Conservation (phyloP, 1,284 basidiomycete genomes). For the Ganoderma lingzhi region DNA sequence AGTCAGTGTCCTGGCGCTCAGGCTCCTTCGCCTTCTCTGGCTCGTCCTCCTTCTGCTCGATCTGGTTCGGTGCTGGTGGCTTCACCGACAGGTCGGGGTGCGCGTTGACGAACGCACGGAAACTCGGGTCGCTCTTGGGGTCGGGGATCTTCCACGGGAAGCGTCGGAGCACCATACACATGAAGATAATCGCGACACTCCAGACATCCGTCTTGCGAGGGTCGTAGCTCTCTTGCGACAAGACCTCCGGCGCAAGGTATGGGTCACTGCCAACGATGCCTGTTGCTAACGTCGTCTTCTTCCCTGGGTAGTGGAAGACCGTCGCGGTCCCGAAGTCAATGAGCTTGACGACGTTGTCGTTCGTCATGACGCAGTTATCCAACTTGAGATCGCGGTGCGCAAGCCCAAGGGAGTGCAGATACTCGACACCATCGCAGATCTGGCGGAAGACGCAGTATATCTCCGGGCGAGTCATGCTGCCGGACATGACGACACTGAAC, state of each 20-base stretch:
- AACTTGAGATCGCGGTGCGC: slow-evolving; percentile 99
- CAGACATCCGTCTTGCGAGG: slow-evolving; percentile 98
- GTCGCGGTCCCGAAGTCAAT: slow-evolving; percentile 99
- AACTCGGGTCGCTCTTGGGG: slow-evolving; percentile 91
- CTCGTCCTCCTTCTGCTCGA: slow-evolving; percentile 23
- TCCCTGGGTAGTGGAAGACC: slow-evolving; percentile 98
- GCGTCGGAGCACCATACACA: slow-evolving; percentile 97
- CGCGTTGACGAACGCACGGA: slow-evolving; percentile 90
- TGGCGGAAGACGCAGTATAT: slow-evolving; percentile 99
- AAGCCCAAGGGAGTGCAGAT: slow-evolving; percentile 96
- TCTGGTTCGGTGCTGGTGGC: slow-evolving; percentile 34
- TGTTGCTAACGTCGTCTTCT: slow-evolving; percentile 79
- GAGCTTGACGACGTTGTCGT: slow-evolving; percentile 94
- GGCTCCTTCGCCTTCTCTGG: slow-evolving; percentile 21
- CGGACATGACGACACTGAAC: slow-evolving; percentile 99
- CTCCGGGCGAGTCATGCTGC: slow-evolving; percentile 97
- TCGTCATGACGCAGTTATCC: slow-evolving; percentile 99
- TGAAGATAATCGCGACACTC: slow-evolving; percentile 98
- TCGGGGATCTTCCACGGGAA: slow-evolving; percentile 99
- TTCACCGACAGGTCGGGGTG: slow-evolving; percentile 86
- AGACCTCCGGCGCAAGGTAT: slow-evolving; percentile 98
- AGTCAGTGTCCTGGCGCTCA: slow-evolving; percentile 13
- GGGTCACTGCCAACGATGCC: slow-evolving; percentile 98
- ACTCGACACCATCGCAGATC: slow-evolving; percentile 98
- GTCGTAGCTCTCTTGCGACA: slow-evolving; percentile 84